A percentile compares a stretch with the other conserved stretches of the same genome.
These are phyloP conservation scores for Kalaharituber pfeilii DNA, from an alignment of 2,329 filamentous ascomycete species.

Conservation along the genomic window DNA sequence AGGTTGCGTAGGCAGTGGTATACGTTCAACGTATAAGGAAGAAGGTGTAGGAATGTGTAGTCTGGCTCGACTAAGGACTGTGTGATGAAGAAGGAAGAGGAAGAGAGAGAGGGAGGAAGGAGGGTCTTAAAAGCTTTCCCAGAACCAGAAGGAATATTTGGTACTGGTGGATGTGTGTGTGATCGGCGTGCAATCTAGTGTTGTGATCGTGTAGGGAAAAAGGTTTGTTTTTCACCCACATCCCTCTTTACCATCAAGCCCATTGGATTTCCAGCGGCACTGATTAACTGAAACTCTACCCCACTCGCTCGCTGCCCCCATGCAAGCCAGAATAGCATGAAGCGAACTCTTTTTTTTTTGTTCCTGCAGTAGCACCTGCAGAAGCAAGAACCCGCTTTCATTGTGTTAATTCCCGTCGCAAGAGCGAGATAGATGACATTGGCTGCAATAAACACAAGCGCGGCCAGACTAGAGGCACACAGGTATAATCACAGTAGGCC, in stretches of 20 bases:
- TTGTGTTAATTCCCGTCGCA: too few species aligned
- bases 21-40: constrained; percentile 1
- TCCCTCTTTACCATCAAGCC: too few species aligned
- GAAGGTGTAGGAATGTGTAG: not conserved
- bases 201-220: not conserved
- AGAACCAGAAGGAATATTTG: not conserved
- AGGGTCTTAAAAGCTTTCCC: not conserved
- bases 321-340: too few species aligned
- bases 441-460: too few species aligned
- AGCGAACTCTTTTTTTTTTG: too few species aligned
- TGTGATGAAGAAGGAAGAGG: not conserved
- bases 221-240: not conserved
- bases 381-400: too few species aligned
- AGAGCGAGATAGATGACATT: too few species aligned
- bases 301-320: too few species aligned
- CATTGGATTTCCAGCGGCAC: not conserved
- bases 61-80: not conserved
- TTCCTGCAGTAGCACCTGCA: too few species aligned
- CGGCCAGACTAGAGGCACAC: too few species aligned
- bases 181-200: not conserved
- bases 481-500: too few species aligned
- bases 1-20: not conserved
- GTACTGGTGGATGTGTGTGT: not conserved
- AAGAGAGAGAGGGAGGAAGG: not conserved
- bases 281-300: not conserved